phyloP scores from a whole-genome alignment of 345 rosid species.

The Anacardium occidentale region DNA sequence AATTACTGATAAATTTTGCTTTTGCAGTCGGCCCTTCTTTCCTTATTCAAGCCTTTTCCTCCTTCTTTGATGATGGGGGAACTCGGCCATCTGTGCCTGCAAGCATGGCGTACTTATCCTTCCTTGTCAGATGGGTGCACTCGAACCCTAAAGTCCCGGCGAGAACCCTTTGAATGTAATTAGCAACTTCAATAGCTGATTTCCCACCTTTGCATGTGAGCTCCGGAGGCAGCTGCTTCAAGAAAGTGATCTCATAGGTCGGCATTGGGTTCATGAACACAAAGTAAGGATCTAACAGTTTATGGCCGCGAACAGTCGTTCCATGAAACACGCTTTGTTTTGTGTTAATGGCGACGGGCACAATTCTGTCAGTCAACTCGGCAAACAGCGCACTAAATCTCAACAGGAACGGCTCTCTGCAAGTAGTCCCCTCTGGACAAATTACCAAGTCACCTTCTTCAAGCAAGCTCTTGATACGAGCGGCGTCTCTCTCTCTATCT shows the following conservation, averaged over 20 bases:
- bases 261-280: constrained; percentile 95
- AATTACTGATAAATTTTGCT: constrained; percentile 2
- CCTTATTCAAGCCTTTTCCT: constrained; percentile 31
- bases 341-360: constrained; percentile 82
- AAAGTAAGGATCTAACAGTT: constrained; percentile 82
- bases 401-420: constrained; percentile 84
- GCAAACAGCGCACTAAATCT: constrained; percentile 93
- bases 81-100: constrained; percentile 92
- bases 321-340: constrained; percentile 80
- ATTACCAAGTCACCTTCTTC: constrained; percentile 90
- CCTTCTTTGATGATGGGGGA: constrained; percentile 42
- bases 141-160: constrained; percentile 87
- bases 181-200: constrained; percentile 87
- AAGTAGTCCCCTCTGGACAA: constrained; percentile 96
- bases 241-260: constrained; percentile 83
- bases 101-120: constrained; percentile 81
- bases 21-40: too few relatives aligned
- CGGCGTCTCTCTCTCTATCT: constrained; percentile 79
- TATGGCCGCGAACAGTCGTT: constrained; percentile 79
- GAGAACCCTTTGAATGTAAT: constrained; percentile 81
- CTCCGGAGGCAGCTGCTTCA: constrained; percentile 74
- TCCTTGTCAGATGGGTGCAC: constrained; percentile 85
- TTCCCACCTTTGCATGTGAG: constrained; percentile 78
- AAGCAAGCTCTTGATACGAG: constrained; percentile 60
- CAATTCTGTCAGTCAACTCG: constrained; percentile 81